phyloP scores from a whole-genome alignment of 2,329 filamentous ascomycete species.

The Aureobasidium pullulans region DNA sequence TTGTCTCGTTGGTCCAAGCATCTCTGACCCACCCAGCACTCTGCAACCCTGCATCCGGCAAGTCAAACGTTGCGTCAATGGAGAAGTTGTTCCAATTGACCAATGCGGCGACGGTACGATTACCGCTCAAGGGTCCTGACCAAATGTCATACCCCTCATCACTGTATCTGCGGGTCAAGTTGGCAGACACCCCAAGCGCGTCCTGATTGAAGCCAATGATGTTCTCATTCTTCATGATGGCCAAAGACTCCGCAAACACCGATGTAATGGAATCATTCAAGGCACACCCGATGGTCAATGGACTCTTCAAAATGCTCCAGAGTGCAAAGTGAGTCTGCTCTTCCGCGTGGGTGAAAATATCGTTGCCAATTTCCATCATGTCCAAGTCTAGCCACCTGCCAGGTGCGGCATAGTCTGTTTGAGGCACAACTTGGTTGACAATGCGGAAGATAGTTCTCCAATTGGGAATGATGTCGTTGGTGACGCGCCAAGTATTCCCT shows the following conservation, averaged over 20 bases:
- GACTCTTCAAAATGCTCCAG: slow-evolving; percentile 48
- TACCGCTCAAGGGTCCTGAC: slow-evolving; percentile 41
- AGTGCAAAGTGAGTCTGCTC: slow-evolving; percentile 48
- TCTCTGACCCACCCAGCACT: slow-evolving; percentile 29
- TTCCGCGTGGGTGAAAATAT: slow-evolving; percentile 38
- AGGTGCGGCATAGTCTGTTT: slow-evolving; percentile 36
- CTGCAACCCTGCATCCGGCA: slow-evolving; percentile 35
- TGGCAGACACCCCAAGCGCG: slow-evolving; percentile 15
- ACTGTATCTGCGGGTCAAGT: slow-evolving; percentile 34
- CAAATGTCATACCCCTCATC: slow-evolving; percentile 46
- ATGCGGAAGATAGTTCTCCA: slow-evolving; percentile 48
- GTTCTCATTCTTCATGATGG: slow-evolving; percentile 27
- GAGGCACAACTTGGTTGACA: slow-evolving; percentile 45
- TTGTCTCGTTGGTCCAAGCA: slow-evolving; percentile 23
- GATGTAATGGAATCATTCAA: slow-evolving; percentile 29
- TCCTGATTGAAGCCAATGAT: slow-evolving; percentile 13
- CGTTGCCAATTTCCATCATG: slow-evolving; percentile 47
- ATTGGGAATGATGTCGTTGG: slow-evolving; percentile 41
- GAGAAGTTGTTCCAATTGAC: slow-evolving; percentile 45
- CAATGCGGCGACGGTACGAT: slow-evolving; percentile 38
- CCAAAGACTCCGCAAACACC: slow-evolving; percentile 35
- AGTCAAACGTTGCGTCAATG: slow-evolving; percentile 36
- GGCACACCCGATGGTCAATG: slow-evolving; percentile 42
- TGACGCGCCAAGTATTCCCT: slow-evolving; percentile 40
- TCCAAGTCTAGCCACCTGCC: slow-evolving; percentile 48